Percentiles rank a stretch among this genome's conserved stretches.
phyloP scores from a whole-genome alignment of 768 basidiomycete genomes.

The Pulveroboletus sp. region DNA sequence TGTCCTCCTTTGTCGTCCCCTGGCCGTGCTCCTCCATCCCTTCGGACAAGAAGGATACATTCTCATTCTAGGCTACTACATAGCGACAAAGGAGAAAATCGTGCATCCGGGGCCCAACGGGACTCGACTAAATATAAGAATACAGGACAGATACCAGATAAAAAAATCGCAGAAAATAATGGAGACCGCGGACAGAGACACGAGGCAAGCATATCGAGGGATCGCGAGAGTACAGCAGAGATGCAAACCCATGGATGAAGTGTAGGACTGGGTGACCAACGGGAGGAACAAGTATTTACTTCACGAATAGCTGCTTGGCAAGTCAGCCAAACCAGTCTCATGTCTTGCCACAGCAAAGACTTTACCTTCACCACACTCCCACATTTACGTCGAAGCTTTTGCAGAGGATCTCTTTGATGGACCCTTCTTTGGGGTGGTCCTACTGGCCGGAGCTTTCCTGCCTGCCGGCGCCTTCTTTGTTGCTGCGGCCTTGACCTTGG shows the following conservation, averaged over 20 bases:
- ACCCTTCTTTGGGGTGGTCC: no score
- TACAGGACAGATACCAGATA: constrained; percentile 30
- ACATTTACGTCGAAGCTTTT: constrained; percentile 16
- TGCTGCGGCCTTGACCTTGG: constrained; percentile 32
- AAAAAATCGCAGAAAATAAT: constrained; percentile 23
- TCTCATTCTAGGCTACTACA: no score
- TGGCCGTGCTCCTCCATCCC: no score
- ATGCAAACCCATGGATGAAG: constrained; percentile 8
- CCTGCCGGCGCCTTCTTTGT: constrained; percentile 32
- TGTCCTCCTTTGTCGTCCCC: no score
- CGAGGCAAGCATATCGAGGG: constrained; percentile 27
- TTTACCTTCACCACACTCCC: constrained; percentile 9
- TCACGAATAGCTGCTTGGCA: background rate
- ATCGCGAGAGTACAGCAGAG: constrained; percentile 28
- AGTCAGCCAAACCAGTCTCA: background rate
- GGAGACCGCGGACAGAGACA: constrained; percentile 6
- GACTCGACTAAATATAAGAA: constrained; percentile 17
- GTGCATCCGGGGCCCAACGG: background rate
- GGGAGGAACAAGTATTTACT: background rate
- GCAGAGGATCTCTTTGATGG: constrained; percentile 18
- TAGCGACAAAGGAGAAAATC: no score
- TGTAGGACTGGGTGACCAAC: constrained; percentile 7
- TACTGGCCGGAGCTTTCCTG: constrained; percentile 26
- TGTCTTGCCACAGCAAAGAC: background rate
- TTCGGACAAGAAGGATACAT: background rate